Conservation (phyloP, 495 filamentous ascomycete genomes). For the Trichocladium antarcticum region DNA sequence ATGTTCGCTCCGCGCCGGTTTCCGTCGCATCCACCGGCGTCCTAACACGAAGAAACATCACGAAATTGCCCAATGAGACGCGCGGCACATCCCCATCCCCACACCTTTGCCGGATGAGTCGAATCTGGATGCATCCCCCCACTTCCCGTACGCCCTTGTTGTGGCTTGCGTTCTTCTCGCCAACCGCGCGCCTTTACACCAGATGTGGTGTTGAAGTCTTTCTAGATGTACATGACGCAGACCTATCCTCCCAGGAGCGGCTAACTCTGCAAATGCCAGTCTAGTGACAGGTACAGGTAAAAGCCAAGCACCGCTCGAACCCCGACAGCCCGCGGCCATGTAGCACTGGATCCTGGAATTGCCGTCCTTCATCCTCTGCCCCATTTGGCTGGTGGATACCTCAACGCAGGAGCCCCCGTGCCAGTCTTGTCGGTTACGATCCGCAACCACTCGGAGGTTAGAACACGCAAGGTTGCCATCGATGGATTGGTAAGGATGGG, state of each 20-base stretch:
- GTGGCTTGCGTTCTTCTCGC: background rate
- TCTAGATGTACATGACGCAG: no score
- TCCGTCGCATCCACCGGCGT: slow-evolving; percentile 4
- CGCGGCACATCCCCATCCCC: background rate
- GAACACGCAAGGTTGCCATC: background rate
- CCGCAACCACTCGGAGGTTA: background rate
- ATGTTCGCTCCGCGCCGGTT: slow-evolving; percentile 4
- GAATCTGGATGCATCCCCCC: background rate
- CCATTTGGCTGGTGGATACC: background rate
- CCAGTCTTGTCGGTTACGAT: background rate
- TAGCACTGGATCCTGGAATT: background rate
- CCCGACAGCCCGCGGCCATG: background rate
- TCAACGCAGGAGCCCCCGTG: background rate
- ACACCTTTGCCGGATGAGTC: background rate
- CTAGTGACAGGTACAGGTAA: background rate
- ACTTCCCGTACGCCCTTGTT: background rate
- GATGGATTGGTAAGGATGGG: slow-evolving; percentile 9
- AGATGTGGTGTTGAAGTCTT: no score
- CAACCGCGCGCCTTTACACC: background rate
- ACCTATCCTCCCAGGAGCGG: no score
- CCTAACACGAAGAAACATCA: background rate
- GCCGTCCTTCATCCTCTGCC: background rate
- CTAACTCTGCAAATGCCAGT: no score
- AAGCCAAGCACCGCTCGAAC: background rate
- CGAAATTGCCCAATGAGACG: slow-evolving; percentile 2